Conservation (phyloP, 108 stramenopile genomes). For the Nitzschia sp. region DNA sequence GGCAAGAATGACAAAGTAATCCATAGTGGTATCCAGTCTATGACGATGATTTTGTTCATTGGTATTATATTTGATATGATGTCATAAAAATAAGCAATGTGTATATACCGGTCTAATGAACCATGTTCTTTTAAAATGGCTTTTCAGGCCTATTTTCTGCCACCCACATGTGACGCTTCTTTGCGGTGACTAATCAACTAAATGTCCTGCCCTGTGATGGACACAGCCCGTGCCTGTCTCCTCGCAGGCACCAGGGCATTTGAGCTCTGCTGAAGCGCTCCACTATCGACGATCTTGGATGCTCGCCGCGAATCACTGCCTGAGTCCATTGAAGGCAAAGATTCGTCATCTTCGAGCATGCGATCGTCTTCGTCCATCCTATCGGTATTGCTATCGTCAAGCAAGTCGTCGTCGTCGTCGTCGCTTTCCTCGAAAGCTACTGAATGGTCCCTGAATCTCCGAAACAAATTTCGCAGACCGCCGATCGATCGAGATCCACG, state of each 20-base stretch:
- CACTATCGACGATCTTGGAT: too few relatives aligned
- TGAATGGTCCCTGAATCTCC: constrained; percentile 29
- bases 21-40: not conserved
- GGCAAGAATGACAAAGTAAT: constrained; percentile 1
- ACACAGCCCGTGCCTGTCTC: constrained; percentile 17
- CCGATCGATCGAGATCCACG: constrained; percentile 12
- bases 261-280: too few relatives aligned
- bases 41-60: too few relatives aligned
- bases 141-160: too few relatives aligned
- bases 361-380: constrained; percentile 42
- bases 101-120: too few relatives aligned
- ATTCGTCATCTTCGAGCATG: constrained; percentile 29
- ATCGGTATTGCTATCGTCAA: constrained; percentile 34
- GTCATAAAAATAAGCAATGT: too few relatives aligned
- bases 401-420: constrained; percentile 33
- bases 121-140: too few relatives aligned
- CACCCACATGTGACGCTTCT: too few relatives aligned
- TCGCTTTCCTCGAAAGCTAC: constrained; percentile 30
- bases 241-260: too few relatives aligned
- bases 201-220: constrained; percentile 2
- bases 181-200: too few relatives aligned
- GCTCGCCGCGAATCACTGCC: too few relatives aligned
- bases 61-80: too few relatives aligned
- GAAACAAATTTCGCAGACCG: constrained; percentile 22
- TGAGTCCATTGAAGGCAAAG: constrained; percentile 24